phyloP scores from a whole-genome alignment of 331 rosid species.

The Saraca asoca region DNA sequence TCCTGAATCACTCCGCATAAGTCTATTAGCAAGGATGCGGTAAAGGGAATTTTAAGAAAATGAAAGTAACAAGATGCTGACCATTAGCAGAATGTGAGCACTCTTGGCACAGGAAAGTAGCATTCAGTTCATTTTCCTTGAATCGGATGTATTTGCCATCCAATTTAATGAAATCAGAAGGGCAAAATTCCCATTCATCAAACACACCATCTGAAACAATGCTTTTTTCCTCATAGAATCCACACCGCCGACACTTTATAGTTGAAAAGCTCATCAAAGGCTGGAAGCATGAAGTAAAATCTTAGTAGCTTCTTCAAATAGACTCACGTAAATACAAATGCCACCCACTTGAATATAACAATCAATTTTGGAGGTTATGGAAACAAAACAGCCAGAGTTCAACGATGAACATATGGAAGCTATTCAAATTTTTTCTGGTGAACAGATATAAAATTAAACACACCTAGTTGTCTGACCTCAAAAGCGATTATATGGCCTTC shows the following conservation, averaged over 20 bases:
- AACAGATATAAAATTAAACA: too few relatives aligned
- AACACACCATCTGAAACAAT: slow-evolving; percentile 60
- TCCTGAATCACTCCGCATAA: background rate
- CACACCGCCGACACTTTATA: slow-evolving; percentile 88
- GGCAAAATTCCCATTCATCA: slow-evolving; percentile 95
- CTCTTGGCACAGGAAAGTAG: slow-evolving; percentile 61
- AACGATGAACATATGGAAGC: too few relatives aligned
- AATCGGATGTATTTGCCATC: slow-evolving; percentile 54
- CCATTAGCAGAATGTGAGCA: slow-evolving; percentile 55
- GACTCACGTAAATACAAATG: slow-evolving; percentile 14
- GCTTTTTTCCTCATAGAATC: slow-evolving; percentile 75
- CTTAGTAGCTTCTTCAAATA: slow-evolving; percentile 27
- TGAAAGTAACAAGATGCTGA: slow-evolving; percentile 45
- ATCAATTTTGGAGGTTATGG: slow-evolving; percentile 7
- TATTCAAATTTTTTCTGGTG: background rate
- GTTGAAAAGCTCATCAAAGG: slow-evolving; percentile 64
- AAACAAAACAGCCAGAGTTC: slow-evolving; percentile 9
- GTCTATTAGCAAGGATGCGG: slow-evolving; percentile 20
- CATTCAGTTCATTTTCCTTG: slow-evolving; percentile 70
- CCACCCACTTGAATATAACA: slow-evolving; percentile 24
- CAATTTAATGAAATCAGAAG: slow-evolving; percentile 62
- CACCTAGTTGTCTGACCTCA: too few relatives aligned
- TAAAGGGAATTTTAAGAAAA: background rate
- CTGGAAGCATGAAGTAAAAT: slow-evolving; percentile 55
- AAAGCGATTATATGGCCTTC: too few relatives aligned